Percentiles rank a stretch among this genome's conserved stretches.
phyloP scores from a whole-genome alignment of 1,284 basidiomycete genomes.

The Melampsora larici-populina region DNA sequence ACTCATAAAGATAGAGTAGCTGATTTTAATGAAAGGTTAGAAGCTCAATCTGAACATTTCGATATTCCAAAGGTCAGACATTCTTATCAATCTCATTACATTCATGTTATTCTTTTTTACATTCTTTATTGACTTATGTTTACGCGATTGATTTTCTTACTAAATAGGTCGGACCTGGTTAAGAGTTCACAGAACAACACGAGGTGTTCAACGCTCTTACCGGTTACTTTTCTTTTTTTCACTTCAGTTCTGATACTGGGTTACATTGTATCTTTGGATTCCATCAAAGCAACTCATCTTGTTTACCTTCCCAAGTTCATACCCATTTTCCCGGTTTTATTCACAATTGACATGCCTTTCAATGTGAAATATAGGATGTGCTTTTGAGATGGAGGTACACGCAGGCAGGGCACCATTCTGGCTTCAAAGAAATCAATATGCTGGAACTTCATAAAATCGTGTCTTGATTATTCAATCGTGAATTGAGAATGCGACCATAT shows the following conservation, averaged over 20 bases:
- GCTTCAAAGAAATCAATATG: too few relatives aligned
- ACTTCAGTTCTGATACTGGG: background rate
- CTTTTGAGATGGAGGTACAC: too few relatives aligned
- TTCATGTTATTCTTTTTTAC: background rate
- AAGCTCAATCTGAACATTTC: constrained; percentile 83
- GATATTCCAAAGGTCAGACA: constrained; percentile 77
- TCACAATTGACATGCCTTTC: too few relatives aligned
- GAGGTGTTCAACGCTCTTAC: background rate
- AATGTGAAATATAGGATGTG: too few relatives aligned
- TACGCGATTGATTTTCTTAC: background rate
- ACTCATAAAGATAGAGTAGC: constrained; percentile 94
- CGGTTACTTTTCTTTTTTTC: background rate
- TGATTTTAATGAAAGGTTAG: constrained; percentile 84
- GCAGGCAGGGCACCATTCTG: too few relatives aligned
- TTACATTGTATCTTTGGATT: background rate
- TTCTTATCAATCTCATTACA: background rate
- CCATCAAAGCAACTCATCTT: background rate
- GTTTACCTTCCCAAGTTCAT: background rate
- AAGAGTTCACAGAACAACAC: background rate
- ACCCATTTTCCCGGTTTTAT: background rate
- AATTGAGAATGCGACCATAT: too few relatives aligned
- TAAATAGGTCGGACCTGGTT: constrained; percentile 12
- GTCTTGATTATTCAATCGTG: too few relatives aligned
- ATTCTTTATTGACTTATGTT: background rate
- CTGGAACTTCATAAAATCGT: too few relatives aligned